Base-by-base conservation (phyloP, 148 eudicot genomes). In the Arctostaphylos glauca region DNA sequence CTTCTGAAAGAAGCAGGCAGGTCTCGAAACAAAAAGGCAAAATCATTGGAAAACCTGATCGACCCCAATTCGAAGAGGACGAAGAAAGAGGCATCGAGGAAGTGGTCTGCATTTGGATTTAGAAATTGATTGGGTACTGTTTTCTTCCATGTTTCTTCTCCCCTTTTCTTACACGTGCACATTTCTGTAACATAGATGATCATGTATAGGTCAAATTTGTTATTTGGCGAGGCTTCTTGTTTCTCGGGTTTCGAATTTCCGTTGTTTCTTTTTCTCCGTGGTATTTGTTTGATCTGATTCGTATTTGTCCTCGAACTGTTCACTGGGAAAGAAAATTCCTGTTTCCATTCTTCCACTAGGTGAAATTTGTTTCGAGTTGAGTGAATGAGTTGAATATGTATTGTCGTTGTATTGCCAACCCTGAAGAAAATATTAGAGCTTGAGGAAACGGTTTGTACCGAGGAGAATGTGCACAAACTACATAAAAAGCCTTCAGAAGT, bases 1-100 rank as follows among this genome's bases (percentile, higher is more conserved):
- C 94, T 96, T 60, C 80, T 96, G 86, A 96, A 94, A 90, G 98
- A 94, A 87, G 97, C 98, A 38, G 99, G 99, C 58, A 89, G 89
- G 89, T 90, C 95, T 80, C 84, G 97, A 46, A 96, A 90, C 89
- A 90, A 92, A 64, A 94, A 93, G 84, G 94, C 94, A 44, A 96
- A 94, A 84, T 96, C 99, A 16, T 92, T 96, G 19, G 98, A 96
- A 66, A 96, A 90, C 87, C 93, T 96, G 2, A 94, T 94, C 6
- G 99, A 96, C 84, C 97, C 98, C 7, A 94, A 90, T 81, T 88
- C 97, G 5, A 93, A 89, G 87, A 92, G 97, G 87, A 90, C 97
- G 5, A 95, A 92, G 90, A 96, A 96, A 89, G 97, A 94, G 86
- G 56, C 92, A 2, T 80, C 95, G 19, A 94, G 88, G 90, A 87